Evolutionary conservation across 129 eudicot species (phyloP).

Genomic region (Pseudognaphalium luteoalbum): DNA sequence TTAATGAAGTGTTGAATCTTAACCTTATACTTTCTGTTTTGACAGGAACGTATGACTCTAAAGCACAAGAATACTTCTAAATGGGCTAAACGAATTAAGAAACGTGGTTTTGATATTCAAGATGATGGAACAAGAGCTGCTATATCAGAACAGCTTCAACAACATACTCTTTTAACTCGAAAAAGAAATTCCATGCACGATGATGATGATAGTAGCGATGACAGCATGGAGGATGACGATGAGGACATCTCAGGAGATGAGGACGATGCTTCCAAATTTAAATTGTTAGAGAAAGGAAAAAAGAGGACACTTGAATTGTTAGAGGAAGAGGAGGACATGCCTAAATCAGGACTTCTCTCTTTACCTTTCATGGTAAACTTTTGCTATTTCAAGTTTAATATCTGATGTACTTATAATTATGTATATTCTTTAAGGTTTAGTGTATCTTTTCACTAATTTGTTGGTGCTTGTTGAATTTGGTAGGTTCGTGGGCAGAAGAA

Average conservation of each 20-base stretch:
- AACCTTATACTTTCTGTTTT: slow-evolving; percentile 6
- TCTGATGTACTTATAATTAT: no score
- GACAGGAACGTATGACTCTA: slow-evolving; percentile 78
- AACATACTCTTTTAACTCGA: slow-evolving; percentile 71
- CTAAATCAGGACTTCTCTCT: slow-evolving; percentile 78
- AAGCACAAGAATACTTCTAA: slow-evolving; percentile 83
- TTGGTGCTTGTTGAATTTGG: slow-evolving; percentile 25
- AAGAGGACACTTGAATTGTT: slow-evolving; percentile 61
- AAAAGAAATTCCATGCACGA: slow-evolving; percentile 73
- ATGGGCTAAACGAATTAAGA: slow-evolving; percentile 87
- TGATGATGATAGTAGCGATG: slow-evolving; percentile 60
- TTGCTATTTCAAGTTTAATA: slow-evolving; percentile 16
- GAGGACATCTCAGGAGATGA: slow-evolving; percentile 57
- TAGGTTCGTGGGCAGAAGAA: slow-evolving; percentile 87
- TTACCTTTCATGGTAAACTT: slow-evolving; percentile 91
- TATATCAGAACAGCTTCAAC: slow-evolving; percentile 82
- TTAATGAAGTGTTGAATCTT: slow-evolving; percentile 1
- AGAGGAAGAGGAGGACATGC: slow-evolving; percentile 71
- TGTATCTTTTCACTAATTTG: neutral
- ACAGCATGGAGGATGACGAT: slow-evolving; percentile 55
- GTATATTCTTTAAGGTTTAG: neutral
- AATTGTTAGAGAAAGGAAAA: slow-evolving; percentile 69
- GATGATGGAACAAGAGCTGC: slow-evolving; percentile 95
- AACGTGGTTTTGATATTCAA: slow-evolving; percentile 79
- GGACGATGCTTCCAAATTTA: slow-evolving; percentile 49